Base-by-base conservation (phyloP, 352 stramenopile genomes). In the Globisporangium takayamanum region DNA sequence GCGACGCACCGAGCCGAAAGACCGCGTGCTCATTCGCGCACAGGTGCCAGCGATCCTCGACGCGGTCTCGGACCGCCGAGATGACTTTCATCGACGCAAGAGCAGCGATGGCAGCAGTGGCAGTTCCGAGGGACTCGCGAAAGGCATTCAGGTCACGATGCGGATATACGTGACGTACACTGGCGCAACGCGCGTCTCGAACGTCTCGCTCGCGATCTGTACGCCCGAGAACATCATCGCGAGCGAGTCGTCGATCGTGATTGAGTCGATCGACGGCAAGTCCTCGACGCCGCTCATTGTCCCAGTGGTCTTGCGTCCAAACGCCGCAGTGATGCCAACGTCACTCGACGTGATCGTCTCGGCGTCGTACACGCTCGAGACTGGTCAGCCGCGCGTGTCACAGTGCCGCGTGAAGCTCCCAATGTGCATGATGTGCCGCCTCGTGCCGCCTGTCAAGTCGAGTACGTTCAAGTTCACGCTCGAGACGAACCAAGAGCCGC, bases 401-500 rank as follows among this genome's bases (percentile, higher is more conserved):
- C 73, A 90, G 47, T 81, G 73, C 46, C 64, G 64, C 12, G 69
- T 95, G 1, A 68, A 71, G 51, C 66, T 97, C 33, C 88, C 90
- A 3, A 78, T 97, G 70, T 87, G 70, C 33, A 67, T 96, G 53
- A 66, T 67, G 5, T 89, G 73, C n/a, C 69, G 73, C 0, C 68
- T 95, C 25, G 80, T 92, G 11, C 77, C 84, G 33, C 77, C 84
- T 0, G 73, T 92, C 41, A 96, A 95, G 64, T 76, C 74, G 0
- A 88, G 80, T 56, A 88, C 72, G 8, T 92, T 89, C 67, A 96
- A 95, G 55, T 92, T 97, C 59, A 96, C 84, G 3, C 67, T 97
- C 3, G 84, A 94, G 63, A 96, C 87, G 4, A 94, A 96, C 56
- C 69, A 88, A 42, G 76, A 81, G n/a, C 81, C 86, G 7, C 64